A percentile compares a stretch with the other conserved stretches of the same genome.
These are phyloP conservation scores for Grifola frondosa DNA, from an alignment of 1,284 basidiomycete genomes.

Conservation along the genomic window DNA sequence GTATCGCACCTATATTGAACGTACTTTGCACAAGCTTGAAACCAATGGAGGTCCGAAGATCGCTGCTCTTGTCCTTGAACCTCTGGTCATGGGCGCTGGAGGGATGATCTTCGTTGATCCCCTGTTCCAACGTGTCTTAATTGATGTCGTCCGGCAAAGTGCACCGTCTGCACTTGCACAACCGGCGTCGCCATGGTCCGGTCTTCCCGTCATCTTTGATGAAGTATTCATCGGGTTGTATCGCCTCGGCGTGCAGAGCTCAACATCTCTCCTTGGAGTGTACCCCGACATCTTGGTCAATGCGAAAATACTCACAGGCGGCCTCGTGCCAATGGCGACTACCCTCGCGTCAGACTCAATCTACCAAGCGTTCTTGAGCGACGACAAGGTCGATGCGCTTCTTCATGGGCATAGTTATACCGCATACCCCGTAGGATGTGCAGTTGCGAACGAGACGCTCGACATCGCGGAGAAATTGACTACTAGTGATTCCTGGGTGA, in stretches of 20 bases:
- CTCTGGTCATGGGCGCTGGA: slow-evolving; percentile 91
- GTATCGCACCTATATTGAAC: slow-evolving; percentile 66
- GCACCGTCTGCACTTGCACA: slow-evolving; percentile 20
- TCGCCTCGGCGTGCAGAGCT: slow-evolving; percentile 76
- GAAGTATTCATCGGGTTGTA: slow-evolving; percentile 95
- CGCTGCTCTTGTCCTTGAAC: slow-evolving; percentile 86
- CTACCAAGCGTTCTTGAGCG: slow-evolving; percentile 79
- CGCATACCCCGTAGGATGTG: slow-evolving; percentile 89
- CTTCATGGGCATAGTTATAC: slow-evolving; percentile 97
- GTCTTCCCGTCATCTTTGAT: slow-evolving; percentile 92
- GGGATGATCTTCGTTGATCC: slow-evolving; percentile 99
- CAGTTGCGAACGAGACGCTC: slow-evolving; percentile 84
- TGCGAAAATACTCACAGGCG: slow-evolving; percentile 94
- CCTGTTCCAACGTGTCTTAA: slow-evolving; percentile 87
- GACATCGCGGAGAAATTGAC: slow-evolving; percentile 57
- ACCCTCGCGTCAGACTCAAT: slow-evolving; percentile 82
- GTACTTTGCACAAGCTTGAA: slow-evolving; percentile 53
- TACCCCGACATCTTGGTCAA: slow-evolving; percentile 88
- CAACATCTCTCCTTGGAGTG: slow-evolving; percentile 65
- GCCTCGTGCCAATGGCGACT: slow-evolving; percentile 83
- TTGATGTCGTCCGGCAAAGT: slow-evolving; percentile 74
- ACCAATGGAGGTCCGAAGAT: slow-evolving; percentile 41
- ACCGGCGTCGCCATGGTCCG: slow-evolving; percentile 49
- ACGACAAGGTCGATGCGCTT: slow-evolving; percentile 81
- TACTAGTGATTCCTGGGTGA: slow-evolving; percentile 53